A percentile compares a stretch with the other conserved stretches of the same genome.
Conservation (phyloP, 345 rosid species). For the Arabidopsis arenosa region DNA sequence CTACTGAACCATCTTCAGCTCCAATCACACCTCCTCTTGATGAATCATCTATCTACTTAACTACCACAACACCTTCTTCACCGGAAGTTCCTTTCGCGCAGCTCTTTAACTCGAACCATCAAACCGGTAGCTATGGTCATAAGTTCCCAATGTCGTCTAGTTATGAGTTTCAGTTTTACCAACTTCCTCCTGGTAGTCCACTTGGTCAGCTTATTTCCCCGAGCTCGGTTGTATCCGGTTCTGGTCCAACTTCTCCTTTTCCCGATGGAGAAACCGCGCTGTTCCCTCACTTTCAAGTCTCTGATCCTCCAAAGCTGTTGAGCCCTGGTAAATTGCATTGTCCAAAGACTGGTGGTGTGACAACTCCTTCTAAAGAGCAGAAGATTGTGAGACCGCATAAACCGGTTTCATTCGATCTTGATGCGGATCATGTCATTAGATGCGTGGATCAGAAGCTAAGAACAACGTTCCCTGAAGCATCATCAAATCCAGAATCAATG, state of each 20-base stretch:
- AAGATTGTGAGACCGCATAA: conserved; percentile 47
- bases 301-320: conserved; percentile 71
- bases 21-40: conserved; percentile 89
- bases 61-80: conserved; percentile 78
- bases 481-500: conserved; percentile 37
- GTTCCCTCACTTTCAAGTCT: conserved; percentile 63
- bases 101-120: conserved; percentile 58
- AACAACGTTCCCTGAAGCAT: conserved; percentile 49
- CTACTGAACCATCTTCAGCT: conserved; percentile 98
- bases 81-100: conserved; percentile 98
- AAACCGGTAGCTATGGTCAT: conserved; percentile 47
- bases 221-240: conserved; percentile 83
- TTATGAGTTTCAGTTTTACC: conserved; percentile 82
- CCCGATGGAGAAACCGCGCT: conserved; percentile 65
- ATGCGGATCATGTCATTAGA: conserved; percentile 55
- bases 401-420: conserved; percentile 65
- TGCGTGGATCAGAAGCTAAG: conserved; percentile 54
- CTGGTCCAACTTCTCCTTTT: conserved; percentile 93
- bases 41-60: conserved; percentile 75
- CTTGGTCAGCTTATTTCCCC: conserved; percentile 89
- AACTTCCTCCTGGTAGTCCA: conserved; percentile 95
- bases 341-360: conserved; percentile 52
- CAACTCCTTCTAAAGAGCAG: conserved; percentile 56
- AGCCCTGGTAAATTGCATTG: conserved; percentile 60
- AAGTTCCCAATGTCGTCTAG: conserved; percentile 58